Conservation (phyloP, 768 basidiomycete genomes). For the Boletus reticuloceps region DNA sequence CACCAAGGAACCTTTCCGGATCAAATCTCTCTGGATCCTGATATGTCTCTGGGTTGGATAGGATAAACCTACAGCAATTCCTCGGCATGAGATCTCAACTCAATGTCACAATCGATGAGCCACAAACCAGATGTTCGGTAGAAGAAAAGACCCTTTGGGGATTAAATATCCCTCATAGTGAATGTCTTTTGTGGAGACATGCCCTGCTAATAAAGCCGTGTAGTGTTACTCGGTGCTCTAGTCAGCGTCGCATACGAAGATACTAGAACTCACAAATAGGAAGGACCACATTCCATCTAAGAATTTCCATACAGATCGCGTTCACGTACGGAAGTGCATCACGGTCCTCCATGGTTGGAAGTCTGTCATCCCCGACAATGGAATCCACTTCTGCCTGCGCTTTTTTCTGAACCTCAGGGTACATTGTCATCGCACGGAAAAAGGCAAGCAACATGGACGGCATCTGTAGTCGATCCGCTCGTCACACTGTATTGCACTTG, state of each 20-base stretch:
- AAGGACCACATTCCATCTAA: conserved; percentile 1
- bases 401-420: conserved; percentile 2
- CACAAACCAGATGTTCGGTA: neutral
- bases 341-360: conserved; percentile 8
- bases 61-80: no score
- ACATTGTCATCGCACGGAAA: conserved; percentile 16
- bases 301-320: conserved; percentile 7
- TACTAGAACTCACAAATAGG: conserved; percentile 1
- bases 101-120: neutral
- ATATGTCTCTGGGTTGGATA: no score
- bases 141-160: neutral
- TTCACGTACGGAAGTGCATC: conserved; percentile 3
- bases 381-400: conserved; percentile 14
- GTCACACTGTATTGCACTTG: neutral
- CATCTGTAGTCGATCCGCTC: conserved; percentile 12
- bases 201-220: neutral
- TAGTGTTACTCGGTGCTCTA: no score
- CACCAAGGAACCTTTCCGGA: no score
- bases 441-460: conserved; percentile 7
- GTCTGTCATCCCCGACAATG: neutral
- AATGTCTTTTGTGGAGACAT: neutral
- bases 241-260: no score
- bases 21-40: no score
- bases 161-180: neutral
- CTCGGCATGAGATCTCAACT: no score